These are phyloP conservation scores for Botrytis aclada DNA, from an alignment of 2,329 filamentous ascomycete species.

Conservation along the genomic window DNA sequence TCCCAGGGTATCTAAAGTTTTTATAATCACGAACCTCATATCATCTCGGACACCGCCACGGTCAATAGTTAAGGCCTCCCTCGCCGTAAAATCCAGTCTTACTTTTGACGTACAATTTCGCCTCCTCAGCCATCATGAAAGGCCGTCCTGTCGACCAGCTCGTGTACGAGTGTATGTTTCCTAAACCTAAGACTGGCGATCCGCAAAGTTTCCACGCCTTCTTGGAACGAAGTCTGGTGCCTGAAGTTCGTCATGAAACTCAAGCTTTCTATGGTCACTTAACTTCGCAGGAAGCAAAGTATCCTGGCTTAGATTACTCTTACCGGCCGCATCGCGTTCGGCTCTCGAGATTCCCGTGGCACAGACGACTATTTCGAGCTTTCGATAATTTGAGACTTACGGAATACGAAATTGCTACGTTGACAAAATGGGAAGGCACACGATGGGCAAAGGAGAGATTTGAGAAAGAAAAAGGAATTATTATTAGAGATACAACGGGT, in stretches of 20 bases:
- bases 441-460: constrained; percentile 79
- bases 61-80: constrained; percentile 2
- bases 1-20: neutral
- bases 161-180: constrained; percentile 72
- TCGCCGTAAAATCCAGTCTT: constrained; percentile 11
- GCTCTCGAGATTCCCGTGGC: constrained; percentile 74
- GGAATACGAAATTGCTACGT: constrained; percentile 62
- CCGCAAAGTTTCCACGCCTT: constrained; percentile 69
- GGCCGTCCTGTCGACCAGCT: constrained; percentile 67
- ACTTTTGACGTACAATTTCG: constrained; percentile 2
- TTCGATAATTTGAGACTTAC: constrained; percentile 71
- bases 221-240: constrained; percentile 66
- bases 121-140: constrained; percentile 50
- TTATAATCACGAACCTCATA: constrained; percentile 1
- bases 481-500: constrained; percentile 67
- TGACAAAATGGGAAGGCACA: constrained; percentile 82
- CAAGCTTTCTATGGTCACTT: constrained; percentile 71
- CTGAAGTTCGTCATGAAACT: constrained; percentile 74
- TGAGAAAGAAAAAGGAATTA: constrained; percentile 69
- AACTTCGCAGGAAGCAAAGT: constrained; percentile 76
- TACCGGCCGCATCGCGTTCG: constrained; percentile 70
- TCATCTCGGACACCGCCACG: constrained; percentile 15
- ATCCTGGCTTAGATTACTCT: constrained; percentile 77
- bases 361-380: constrained; percentile 70
- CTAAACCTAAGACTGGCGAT: constrained; percentile 63